Evolutionary conservation across 148 eudicot genomes (phyloP).

Genomic region (Rhododendron griersonianum): DNA sequence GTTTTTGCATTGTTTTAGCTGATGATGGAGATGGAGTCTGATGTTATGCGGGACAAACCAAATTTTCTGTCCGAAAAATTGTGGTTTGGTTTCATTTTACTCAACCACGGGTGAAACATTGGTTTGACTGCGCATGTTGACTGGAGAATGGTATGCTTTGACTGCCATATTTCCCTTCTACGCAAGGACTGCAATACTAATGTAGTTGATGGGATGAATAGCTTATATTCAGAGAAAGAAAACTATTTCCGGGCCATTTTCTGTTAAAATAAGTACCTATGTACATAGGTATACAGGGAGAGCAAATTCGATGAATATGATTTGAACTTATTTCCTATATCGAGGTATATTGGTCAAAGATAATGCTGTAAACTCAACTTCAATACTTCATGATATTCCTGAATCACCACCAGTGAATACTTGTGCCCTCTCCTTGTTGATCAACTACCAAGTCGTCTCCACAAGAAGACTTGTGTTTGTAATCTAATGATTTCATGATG

Average conservation of each 20-base stretch:
- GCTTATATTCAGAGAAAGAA: not conserved
- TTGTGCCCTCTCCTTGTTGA: not conserved
- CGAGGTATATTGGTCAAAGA: not conserved
- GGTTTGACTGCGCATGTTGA: not conserved
- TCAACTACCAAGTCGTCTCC: not conserved
- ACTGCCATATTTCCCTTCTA: not conserved
- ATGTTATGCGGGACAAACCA: not conserved
- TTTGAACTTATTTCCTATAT: not conserved
- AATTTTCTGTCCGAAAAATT: not conserved
- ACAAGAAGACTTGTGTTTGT: not conserved
- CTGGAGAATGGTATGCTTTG: not conserved
- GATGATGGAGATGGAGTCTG: not conserved
- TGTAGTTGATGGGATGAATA: not conserved
- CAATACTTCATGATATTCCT: no score
- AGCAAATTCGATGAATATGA: not conserved
- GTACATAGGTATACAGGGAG: no score
- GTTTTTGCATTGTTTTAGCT: not conserved
- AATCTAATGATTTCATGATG: not conserved
- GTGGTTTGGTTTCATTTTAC: not conserved
- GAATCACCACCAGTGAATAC: not conserved
- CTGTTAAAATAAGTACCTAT: no score
- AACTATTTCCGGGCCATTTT: not conserved
- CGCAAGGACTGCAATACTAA: not conserved
- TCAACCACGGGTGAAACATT: not conserved
- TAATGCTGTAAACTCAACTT: no score